Percentiles rank a stretch among this genome's conserved stretches.
These are phyloP conservation scores for Adansonia gregorii DNA, from an alignment of 441 rosid genomes.

Conservation along the genomic window DNA sequence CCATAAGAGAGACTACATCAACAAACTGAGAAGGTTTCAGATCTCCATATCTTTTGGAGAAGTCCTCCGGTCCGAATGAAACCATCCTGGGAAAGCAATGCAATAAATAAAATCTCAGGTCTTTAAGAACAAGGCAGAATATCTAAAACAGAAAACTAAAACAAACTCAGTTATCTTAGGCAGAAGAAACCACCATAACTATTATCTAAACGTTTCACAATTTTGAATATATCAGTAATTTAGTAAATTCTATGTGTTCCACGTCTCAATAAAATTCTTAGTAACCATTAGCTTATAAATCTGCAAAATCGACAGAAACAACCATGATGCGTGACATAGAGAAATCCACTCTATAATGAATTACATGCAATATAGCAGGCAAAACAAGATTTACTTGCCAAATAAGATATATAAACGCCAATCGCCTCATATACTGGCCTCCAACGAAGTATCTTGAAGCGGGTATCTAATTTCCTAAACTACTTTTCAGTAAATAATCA, in stretches of 20 bases:
- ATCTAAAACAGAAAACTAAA: constrained; percentile 16
- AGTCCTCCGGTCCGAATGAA: constrained; percentile 94
- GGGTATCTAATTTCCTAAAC: background rate
- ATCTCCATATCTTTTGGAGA: constrained; percentile 74
- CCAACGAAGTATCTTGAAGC: constrained; percentile 1
- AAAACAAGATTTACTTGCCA: background rate
- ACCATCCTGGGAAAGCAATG: constrained; percentile 69
- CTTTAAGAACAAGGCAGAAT: background rate
- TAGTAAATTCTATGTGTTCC: background rate
- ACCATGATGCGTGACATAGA: background rate
- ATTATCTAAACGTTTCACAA: background rate
- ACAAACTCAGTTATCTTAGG: background rate
- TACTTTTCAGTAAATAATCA: constrained; percentile 10
- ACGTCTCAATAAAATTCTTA: background rate
- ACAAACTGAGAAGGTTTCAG: constrained; percentile 88
- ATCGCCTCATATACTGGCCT: background rate
- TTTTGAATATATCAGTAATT: background rate
- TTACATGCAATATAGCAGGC: background rate
- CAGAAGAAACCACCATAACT: constrained; percentile 7
- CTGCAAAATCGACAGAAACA: background rate
- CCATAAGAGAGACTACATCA: constrained; percentile 81
- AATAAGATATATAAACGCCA: background rate
- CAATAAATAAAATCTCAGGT: constrained; percentile 20
- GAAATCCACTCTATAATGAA: constrained; percentile 12
- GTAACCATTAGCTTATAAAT: constrained; percentile 12